Conservation (phyloP, 2,329 filamentous ascomycete species). For the Exserohilum turcica region DNA sequence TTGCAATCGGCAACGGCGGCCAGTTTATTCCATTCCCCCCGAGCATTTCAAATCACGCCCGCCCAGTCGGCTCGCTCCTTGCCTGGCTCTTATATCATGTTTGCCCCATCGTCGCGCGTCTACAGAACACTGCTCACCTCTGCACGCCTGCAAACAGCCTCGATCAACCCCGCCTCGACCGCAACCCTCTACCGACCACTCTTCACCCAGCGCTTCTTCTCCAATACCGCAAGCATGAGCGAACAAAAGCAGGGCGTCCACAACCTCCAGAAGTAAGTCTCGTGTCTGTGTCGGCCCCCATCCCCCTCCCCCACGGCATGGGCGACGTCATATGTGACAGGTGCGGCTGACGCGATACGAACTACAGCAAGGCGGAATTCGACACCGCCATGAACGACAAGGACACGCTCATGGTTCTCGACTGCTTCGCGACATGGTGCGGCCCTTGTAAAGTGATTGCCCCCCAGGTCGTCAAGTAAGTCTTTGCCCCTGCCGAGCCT, state of each 20-base stretch:
- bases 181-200: constrained; percentile 42
- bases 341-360: constrained; percentile 13
- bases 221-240: constrained; percentile 50
- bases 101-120: constrained; percentile 44
- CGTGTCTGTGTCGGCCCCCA: constrained; percentile 7
- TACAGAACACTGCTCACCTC: constrained; percentile 52
- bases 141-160: constrained; percentile 45
- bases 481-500: background rate
- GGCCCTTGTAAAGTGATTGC: constrained; percentile 92
- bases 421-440: constrained; percentile 91
- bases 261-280: constrained; percentile 54
- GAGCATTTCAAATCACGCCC: constrained; percentile 43
- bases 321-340: constrained; percentile 20
- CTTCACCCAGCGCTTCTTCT: constrained; percentile 48
- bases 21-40: constrained; percentile 43
- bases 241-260: constrained; percentile 53
- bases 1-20: constrained; percentile 39
- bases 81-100: constrained; percentile 48
- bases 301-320: background rate
- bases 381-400: constrained; percentile 57
- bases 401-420: constrained; percentile 72
- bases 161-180: constrained; percentile 33
- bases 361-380: constrained; percentile 64
- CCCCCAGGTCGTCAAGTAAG: constrained; percentile 71
- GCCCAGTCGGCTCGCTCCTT: constrained; percentile 24